Base-by-base conservation (phyloP, 2,329 filamentous ascomycete species). In the Grosmannia serpens region DNA sequence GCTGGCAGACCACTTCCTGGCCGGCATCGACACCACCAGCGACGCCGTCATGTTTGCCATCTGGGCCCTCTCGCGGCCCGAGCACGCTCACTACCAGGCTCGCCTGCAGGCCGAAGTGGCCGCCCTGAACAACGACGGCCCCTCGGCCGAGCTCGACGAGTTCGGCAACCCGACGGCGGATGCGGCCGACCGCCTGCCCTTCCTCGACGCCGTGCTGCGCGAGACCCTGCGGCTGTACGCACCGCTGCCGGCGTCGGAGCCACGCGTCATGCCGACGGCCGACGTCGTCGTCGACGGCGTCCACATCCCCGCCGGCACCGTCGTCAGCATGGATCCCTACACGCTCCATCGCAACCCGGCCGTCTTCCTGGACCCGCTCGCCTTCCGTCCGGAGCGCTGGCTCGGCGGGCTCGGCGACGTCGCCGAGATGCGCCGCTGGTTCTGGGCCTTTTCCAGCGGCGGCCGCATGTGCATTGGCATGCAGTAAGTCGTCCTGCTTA, bases 361-460 rank as follows among this genome's bases (percentile, higher is more conserved):
- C 6, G 62, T 67, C 3, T 68, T 67, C 47, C 53, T 52, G 4
- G 59, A 67, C 1, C 64, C 67, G 8, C 52, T 62, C 20, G 55
- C 50, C 4, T 69, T 67, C 59, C 59, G 56, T 2, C 67, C 67
- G 0, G 67, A 69, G 53, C 59, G 66, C 20, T 64, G 63, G 62
- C 56, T 62, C 2, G 59, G 56, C n/a, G 56, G 58, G 24, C 29
- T 44, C 4, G 59, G 59, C 9, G 59, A 62, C 46, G 22, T 57
- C 17, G 52, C 58, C 49, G 68, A 74, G 56, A 67, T 70, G 61
- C 71, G 55, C 38, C 71, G 62, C 46, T 73, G 73, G 55, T 87
- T 85, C 64, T 83, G 84, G 74, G 84, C 85, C 0, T 89, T 89
- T 67, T 83, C 85, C 1, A 85, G 81, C 31, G 86, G 86, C 0